Conservation (phyloP, 1,139 yeast genomes). For the Eremothecium gossypii region DNA sequence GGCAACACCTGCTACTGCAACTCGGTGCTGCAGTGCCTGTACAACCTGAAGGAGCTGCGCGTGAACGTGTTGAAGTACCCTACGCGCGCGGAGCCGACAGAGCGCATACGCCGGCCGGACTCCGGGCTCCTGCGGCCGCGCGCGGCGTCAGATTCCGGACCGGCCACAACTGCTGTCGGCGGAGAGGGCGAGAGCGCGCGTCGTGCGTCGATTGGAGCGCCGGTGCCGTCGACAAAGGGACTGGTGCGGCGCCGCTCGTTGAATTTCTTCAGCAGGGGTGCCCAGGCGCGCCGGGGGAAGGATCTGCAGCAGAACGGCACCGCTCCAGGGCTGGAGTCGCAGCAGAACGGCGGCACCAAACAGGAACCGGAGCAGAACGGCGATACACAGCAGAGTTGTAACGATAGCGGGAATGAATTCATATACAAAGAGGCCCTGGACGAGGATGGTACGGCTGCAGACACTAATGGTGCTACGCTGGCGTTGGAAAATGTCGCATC, state of each 20-base stretch:
- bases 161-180: constrained; percentile 6
- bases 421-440: too few species aligned
- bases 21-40: constrained; percentile 81
- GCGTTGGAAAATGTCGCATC: too few species aligned
- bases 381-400: not conserved
- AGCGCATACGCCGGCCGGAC: constrained; percentile 32
- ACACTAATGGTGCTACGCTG: too few species aligned
- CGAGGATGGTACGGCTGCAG: too few species aligned
- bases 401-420: not conserved
- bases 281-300: too few species aligned
- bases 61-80: constrained; percentile 45
- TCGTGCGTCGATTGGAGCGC: not conserved
- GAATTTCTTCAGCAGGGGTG: too few species aligned
- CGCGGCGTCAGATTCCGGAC: constrained; percentile 34
- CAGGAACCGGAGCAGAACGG: too few species aligned
- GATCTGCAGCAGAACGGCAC: not conserved
- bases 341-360: too few species aligned
- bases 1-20: constrained; percentile 95
- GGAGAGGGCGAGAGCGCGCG: not conserved
- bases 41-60: constrained; percentile 63
- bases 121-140: constrained; percentile 41
- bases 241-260: too few species aligned
- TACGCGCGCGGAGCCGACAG: constrained; percentile 19
- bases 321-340: too few species aligned
- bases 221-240: not conserved